These are phyloP conservation scores for Botrytis aclada DNA, from an alignment of 2,329 filamentous ascomycete species.

Conservation along the genomic window DNA sequence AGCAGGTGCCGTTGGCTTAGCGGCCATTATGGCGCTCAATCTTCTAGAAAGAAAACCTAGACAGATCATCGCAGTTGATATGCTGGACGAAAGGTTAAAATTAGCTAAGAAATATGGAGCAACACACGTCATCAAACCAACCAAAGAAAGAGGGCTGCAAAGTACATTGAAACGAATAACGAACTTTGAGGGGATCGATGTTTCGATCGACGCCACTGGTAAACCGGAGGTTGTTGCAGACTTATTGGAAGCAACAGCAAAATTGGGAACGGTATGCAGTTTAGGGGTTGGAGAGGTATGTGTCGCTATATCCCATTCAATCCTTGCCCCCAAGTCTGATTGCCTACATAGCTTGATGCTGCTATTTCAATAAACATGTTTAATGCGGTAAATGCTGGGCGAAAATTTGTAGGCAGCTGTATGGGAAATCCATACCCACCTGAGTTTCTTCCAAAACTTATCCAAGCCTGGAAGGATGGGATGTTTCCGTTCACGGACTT, in stretches of 20 bases:
- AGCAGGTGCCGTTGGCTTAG: slow-evolving; percentile 43
- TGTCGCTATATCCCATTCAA: neutral
- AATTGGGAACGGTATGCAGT: slow-evolving; percentile 27
- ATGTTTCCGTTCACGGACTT: slow-evolving; percentile 29
- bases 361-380: slow-evolving; percentile 23
- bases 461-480: slow-evolving; percentile 24
- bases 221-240: slow-evolving; percentile 20
- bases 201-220: slow-evolving; percentile 27
- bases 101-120: slow-evolving; percentile 46
- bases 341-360: slow-evolving; percentile 11
- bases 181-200: slow-evolving; percentile 23
- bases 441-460: slow-evolving; percentile 27
- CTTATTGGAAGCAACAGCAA: slow-evolving; percentile 24
- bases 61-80: slow-evolving; percentile 47
- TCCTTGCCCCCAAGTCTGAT: neutral
- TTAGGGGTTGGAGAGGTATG: slow-evolving; percentile 28
- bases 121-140: slow-evolving; percentile 27
- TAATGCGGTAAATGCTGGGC: slow-evolving; percentile 25
- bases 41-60: slow-evolving; percentile 18
- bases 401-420: slow-evolving; percentile 25
- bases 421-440: slow-evolving; percentile 31
- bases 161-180: slow-evolving; percentile 21
- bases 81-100: slow-evolving; percentile 42
- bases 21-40: slow-evolving; percentile 42
- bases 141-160: slow-evolving; percentile 20